Percentiles rank a stretch among this genome's conserved stretches.
These are phyloP conservation scores for Xylaria sp. DNA, from an alignment of 2,329 filamentous ascomycete species.

Conservation along the genomic window DNA sequence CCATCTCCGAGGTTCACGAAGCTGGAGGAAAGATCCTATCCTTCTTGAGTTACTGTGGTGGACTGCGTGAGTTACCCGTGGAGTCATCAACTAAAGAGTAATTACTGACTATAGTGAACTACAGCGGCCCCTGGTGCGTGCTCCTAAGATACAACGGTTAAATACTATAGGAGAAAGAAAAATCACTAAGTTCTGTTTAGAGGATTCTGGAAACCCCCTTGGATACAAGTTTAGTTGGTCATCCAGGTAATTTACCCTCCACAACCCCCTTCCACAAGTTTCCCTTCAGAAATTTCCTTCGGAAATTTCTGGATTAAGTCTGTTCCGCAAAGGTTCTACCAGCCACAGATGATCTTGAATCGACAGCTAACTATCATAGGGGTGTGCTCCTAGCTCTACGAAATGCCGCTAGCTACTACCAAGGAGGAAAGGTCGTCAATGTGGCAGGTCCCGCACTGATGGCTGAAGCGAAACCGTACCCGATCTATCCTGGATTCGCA, in stretches of 20 bases:
- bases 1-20: slow-evolving; percentile 88
- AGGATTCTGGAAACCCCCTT: slow-evolving; percentile 38
- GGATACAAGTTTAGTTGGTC: slow-evolving; percentile 81
- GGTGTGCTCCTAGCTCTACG: slow-evolving; percentile 88
- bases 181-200: background rate
- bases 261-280: slow-evolving; percentile 59
- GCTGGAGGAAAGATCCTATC: slow-evolving; percentile 85
- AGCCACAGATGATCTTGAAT: background rate
- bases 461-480: slow-evolving; percentile 88
- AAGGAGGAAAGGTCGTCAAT: slow-evolving; percentile 79
- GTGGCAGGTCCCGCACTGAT: slow-evolving; percentile 76
- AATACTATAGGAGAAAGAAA: background rate
- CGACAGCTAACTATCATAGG: background rate
- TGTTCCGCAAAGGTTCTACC: background rate
- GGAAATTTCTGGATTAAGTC: background rate
- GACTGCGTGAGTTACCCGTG: slow-evolving; percentile 8
- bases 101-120: background rate
- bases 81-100: no score
- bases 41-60: slow-evolving; percentile 81
- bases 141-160: background rate
- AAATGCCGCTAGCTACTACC: slow-evolving; percentile 85
- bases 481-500: slow-evolving; percentile 77
- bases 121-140: background rate
- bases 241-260: background rate
- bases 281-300: slow-evolving; percentile 51